These are phyloP conservation scores for Termitomyces sp. DNA, from an alignment of 1,284 basidiomycete species.

Conservation along the genomic window DNA sequence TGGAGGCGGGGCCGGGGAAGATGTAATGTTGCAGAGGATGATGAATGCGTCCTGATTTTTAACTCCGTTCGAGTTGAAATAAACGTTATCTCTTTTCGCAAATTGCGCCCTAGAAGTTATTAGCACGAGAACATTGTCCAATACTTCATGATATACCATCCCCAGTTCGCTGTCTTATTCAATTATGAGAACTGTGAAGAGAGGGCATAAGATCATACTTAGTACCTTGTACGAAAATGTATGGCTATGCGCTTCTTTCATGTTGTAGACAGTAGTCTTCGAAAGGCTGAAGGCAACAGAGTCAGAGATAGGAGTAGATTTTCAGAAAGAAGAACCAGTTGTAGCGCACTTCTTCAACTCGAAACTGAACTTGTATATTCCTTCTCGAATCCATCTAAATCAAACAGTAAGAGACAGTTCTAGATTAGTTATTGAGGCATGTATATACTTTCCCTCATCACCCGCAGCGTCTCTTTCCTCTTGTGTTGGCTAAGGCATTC, in stretches of 20 bases:
- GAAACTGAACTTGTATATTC: conserved; percentile 80
- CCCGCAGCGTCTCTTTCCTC: conserved; percentile 63
- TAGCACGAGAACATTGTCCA: conserved; percentile 7
- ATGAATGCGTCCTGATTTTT: conserved; percentile 62
- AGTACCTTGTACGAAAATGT: conserved; percentile 76
- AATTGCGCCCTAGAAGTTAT: conserved; percentile 62
- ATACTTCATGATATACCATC: conserved; percentile 47
- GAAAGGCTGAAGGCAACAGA: conserved; percentile 31
- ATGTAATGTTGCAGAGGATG: conserved; percentile 76
- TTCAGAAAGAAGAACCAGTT: background rate
- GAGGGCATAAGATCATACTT: background rate
- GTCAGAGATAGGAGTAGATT: background rate
- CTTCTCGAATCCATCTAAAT: conserved; percentile 75
- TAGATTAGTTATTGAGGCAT: background rate
- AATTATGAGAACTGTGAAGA: background rate
- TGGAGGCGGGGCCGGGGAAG: conserved; percentile 53
- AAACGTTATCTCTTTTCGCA: conserved; percentile 70
- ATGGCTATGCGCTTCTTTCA: conserved; percentile 81
- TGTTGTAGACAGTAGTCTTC: conserved; percentile 49
- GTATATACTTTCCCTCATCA: conserved; percentile 33
- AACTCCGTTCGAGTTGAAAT: conserved; percentile 53
- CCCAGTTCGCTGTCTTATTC: conserved; percentile 73
- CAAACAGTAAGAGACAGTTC: conserved; percentile 1
- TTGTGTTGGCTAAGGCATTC: conserved; percentile 55
- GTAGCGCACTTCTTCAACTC: conserved; percentile 62